phyloP scores from a whole-genome alignment of 345 rosid genomes.

The Cardamine chenopodiifolia region DNA sequence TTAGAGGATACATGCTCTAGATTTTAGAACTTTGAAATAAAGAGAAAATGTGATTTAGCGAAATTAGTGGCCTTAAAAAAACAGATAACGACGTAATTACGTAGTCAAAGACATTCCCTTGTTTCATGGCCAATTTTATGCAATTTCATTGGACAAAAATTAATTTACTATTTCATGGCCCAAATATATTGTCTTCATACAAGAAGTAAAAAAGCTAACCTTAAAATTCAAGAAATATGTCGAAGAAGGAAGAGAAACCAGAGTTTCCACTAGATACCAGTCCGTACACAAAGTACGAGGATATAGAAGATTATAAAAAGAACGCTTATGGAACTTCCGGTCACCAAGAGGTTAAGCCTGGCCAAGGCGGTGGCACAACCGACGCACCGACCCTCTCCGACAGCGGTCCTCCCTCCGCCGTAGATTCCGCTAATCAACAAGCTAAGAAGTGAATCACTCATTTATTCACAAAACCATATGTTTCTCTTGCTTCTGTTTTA shows the following conservation, averaged over 20 bases:
- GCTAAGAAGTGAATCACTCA: constrained; percentile 36
- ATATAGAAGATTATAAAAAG: constrained; percentile 55
- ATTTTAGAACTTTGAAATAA: neutral
- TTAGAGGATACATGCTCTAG: neutral
- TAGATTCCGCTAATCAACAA: constrained; percentile 39
- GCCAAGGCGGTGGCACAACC: constrained; percentile 52
- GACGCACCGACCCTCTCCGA: constrained; percentile 59
- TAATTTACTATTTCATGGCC: neutral
- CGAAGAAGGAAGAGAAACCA: constrained; percentile 27
- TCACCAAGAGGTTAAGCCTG: constrained; percentile 49
- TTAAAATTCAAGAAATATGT: constrained; percentile 20
- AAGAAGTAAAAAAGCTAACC: neutral
- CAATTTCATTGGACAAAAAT: constrained; percentile 34
- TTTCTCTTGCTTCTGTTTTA: neutral
- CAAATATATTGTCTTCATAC: neutral
- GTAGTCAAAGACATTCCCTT: constrained; percentile 38
- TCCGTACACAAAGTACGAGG: constrained; percentile 48
- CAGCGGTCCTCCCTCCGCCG: constrained; percentile 21
- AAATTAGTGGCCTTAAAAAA: neutral
- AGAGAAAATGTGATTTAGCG: neutral
- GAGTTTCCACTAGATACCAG: constrained; percentile 55
- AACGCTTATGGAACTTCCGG: constrained; percentile 56
- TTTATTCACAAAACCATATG: neutral
- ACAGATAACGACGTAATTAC: neutral
- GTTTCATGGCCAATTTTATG: constrained; percentile 24